Percentiles rank a stretch among this genome's conserved stretches.
These are phyloP conservation scores for Mucor velutinosus DNA, from an alignment of 371 early-diverging fungal genomes.

Conservation along the genomic window DNA sequence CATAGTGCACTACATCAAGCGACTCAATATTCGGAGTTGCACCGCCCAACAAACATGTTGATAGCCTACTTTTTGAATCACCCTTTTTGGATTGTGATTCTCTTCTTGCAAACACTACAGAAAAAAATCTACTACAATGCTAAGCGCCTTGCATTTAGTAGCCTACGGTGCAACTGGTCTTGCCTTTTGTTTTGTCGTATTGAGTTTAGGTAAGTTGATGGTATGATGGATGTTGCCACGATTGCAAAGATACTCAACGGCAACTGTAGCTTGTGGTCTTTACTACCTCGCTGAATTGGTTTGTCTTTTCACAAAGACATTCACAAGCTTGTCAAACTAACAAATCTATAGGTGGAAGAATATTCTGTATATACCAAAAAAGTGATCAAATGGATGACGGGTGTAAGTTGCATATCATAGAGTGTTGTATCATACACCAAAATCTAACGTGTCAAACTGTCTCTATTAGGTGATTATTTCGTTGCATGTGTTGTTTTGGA, in stretches of 20 bases:
- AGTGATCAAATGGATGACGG: constrained; percentile 71
- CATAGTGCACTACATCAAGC: too few species aligned
- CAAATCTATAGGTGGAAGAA: constrained; percentile 63
- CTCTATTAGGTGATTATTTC: constrained; percentile 51
- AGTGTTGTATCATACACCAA: not conserved
- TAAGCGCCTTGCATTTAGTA: constrained; percentile 37
- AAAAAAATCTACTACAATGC: constrained; percentile 1
- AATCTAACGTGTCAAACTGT: not conserved
- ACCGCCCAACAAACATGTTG: too few species aligned
- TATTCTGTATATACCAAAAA: constrained; percentile 80
- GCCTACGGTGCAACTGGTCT: constrained; percentile 47
- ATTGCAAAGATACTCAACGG: not conserved
- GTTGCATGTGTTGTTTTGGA: constrained; percentile 67
- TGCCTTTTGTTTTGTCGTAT: constrained; percentile 43
- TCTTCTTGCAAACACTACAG: not conserved
- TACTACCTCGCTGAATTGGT: constrained; percentile 81
- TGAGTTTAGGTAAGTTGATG: constrained; percentile 45
- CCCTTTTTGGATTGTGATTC: not conserved
- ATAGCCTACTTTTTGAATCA: too few species aligned
- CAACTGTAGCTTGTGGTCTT: constrained; percentile 74
- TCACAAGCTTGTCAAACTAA: constrained; percentile 12
- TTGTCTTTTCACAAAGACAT: not conserved
- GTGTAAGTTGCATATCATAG: constrained; percentile 45
- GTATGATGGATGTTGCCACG: not conserved
- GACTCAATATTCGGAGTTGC: too few species aligned